Base-by-base conservation (phyloP, 306 rosid species). In the Cyclanthera cordifolia region DNA sequence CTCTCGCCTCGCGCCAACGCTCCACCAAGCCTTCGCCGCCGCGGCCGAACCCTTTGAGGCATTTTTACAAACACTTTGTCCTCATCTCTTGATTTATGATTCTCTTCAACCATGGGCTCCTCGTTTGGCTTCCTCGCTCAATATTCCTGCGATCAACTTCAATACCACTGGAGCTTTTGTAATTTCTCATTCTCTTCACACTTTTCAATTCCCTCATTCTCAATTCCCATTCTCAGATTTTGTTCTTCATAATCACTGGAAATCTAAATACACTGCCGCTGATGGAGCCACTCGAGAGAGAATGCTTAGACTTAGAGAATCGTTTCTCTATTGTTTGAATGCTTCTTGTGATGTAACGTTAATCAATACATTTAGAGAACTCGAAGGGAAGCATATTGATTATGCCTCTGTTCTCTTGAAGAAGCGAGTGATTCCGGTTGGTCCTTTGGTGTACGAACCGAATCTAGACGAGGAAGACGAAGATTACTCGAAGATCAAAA, bases 81-180 rank as follows among this genome's bases (percentile, higher is more conserved):
- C 76, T 1, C 74, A 74, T 64, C 55, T 80, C 60, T 65, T 80
- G 23, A 70, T 80, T 0, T 77, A 77, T 34, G 84, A 74, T 67
- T 64, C 37, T 57, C 49, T 80, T 24, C 81, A 73, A 9, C 76
- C 73, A 0, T 76, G 81, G 81, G 84, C 81, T 3, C 79, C 78
- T 1, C 25, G 21, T 0, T 5, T 66, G 0, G 81, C 84, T 7
- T 70, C 55, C 15, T 65, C 54, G 2, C 70, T 30, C 16, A 67
- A 74, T 14, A 74, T 77, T 23, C 77, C 77, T 1, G 46, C 77
- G 0, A 59, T 81, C 55, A 25, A 45, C 21, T 77, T 70, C 61
- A 20, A 56, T 25, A 43, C 64, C 5, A 11, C 51, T 7, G 41
- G 67, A 4, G 69, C 70, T 8, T 52, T 43, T 25, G 34, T 53